Base-by-base conservation (phyloP, 768 basidiomycete genomes). In the Hygrophoropsis aurantiaca region DNA sequence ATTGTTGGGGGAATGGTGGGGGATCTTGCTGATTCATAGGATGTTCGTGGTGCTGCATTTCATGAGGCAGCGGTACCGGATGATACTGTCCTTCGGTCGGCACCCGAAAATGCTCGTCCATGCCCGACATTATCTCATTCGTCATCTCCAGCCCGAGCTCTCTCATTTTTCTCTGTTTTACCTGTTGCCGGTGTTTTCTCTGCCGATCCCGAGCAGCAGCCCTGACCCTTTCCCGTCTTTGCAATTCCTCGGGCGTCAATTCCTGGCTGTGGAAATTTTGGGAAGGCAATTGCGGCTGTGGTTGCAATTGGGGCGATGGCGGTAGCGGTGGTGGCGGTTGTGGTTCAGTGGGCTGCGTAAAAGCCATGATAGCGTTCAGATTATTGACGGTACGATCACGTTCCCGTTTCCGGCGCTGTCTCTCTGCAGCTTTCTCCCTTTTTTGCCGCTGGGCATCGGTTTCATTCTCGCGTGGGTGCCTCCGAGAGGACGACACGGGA, bases 401-500 rank as follows among this genome's bases (percentile, higher is more conserved):
- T 69, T 90, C 90, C 41, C 90, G 82, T 64, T 92, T 92, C 52
- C 87, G 66, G 39, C 90, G 80, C 64, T 92, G 90, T 50, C 90
- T 75, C 64, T 91, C 90, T 34, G 90, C 87, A 1, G 90, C 90
- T 65, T 91, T 90, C 75, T 89, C 87, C 56, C 90, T 80, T 64
- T 91, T 91, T 57, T 80, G 73, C 55, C 80, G 74, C 68, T 88
- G 85, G 47, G 77, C 77, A 23, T 81, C 78, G 10, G 85, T 84
- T 71, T 89, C 87, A 73, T 85, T 80, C 62, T 88, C 80, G 55
- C 86, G 75, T 34, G 80, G 69, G 20, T 84, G 76, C 65, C 84
- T 86, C 52, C 72, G 69, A 40, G 76, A 61, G 20, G 66, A 63
- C 13, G 66, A 61, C 47, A 58, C 53, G 16, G 66, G 57, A 1